Conservation (phyloP, 768 basidiomycete genomes). For the Exsudoporus frostii region DNA sequence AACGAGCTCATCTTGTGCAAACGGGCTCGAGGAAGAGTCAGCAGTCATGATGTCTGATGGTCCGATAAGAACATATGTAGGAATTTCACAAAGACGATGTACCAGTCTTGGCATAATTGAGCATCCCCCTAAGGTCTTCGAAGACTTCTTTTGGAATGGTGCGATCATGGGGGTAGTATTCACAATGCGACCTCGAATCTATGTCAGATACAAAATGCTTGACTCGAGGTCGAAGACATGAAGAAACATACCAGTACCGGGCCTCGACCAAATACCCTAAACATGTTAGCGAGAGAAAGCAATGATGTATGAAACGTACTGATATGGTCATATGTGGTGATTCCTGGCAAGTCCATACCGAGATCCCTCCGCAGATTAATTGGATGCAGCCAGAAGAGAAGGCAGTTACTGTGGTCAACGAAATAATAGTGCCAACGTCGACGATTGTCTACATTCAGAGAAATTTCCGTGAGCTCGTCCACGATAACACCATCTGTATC, state of each 20-base stretch:
- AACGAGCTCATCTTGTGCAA: constrained; percentile 10
- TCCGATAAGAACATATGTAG: not conserved
- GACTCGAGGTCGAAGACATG: not conserved
- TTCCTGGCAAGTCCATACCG: constrained; percentile 2
- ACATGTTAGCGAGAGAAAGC: not conserved
- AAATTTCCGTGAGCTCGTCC: constrained; percentile 9
- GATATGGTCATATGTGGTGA: constrained; percentile 6
- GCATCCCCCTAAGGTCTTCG: constrained; percentile 13
- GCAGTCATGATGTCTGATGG: constrained; percentile 14
- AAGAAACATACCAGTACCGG: constrained; percentile 13
- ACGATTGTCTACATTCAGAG: constrained; percentile 4
- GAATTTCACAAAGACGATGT: not conserved
- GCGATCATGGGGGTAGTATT: constrained; percentile 12
- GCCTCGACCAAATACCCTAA: constrained; percentile 12
- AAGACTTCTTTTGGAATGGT: constrained; percentile 3
- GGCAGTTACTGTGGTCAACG: constrained; percentile 14
- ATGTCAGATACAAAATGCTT: not conserved
- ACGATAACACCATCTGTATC: not conserved
- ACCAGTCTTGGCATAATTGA: constrained; percentile 16
- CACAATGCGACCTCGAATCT: constrained; percentile 13
- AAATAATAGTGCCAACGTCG: constrained; percentile 13
- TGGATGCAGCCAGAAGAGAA: constrained; percentile 17
- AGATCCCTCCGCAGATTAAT: not conserved
- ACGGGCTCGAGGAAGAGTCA: constrained; percentile 17
- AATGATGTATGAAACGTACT: constrained; percentile 1